phyloP scores from a whole-genome alignment of 1,284 basidiomycete genomes.

The Cerrena zonata region DNA sequence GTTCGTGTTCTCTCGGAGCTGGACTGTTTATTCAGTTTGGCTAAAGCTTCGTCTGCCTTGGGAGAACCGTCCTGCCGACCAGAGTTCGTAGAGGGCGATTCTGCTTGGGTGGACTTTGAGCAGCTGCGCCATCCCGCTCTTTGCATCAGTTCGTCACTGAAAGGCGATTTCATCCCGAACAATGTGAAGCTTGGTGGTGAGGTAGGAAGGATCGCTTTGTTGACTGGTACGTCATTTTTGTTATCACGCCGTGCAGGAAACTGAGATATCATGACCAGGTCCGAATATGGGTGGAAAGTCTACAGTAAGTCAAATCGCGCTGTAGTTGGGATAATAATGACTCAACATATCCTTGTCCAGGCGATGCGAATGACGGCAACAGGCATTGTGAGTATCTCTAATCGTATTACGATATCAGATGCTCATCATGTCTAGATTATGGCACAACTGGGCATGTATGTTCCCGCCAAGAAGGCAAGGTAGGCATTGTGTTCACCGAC shows the following conservation, averaged over 20 bases:
- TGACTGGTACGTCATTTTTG: conserved; percentile 66
- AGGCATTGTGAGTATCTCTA: conserved; percentile 56
- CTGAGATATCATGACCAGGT: conserved; percentile 35
- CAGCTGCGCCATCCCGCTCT: conserved; percentile 84
- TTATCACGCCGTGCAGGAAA: conserved; percentile 1
- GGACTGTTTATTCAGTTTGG: conserved; percentile 90
- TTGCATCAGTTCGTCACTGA: conserved; percentile 50
- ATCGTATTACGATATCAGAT: neutral
- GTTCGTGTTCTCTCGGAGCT: conserved; percentile 80
- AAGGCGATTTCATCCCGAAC: conserved; percentile 88
- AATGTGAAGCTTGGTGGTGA: conserved; percentile 82
- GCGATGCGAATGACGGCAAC: conserved; percentile 95
- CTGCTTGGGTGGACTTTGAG: conserved; percentile 76
- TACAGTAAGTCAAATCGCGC: conserved; percentile 47
- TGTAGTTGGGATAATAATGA: neutral
- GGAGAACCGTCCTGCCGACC: conserved; percentile 92
- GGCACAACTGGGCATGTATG: conserved; percentile 96
- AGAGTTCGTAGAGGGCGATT: conserved; percentile 74
- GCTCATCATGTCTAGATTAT: conserved; percentile 59
- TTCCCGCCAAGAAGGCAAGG: conserved; percentile 82
- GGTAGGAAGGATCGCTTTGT: conserved; percentile 73
- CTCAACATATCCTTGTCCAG: conserved; percentile 29
- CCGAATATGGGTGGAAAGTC: conserved; percentile 94
- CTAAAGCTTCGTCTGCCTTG: conserved; percentile 83
- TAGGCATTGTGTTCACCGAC: conserved; percentile 27